Conservation (phyloP, 768 basidiomycete genomes). For the Panaeolus cyanescens region DNA sequence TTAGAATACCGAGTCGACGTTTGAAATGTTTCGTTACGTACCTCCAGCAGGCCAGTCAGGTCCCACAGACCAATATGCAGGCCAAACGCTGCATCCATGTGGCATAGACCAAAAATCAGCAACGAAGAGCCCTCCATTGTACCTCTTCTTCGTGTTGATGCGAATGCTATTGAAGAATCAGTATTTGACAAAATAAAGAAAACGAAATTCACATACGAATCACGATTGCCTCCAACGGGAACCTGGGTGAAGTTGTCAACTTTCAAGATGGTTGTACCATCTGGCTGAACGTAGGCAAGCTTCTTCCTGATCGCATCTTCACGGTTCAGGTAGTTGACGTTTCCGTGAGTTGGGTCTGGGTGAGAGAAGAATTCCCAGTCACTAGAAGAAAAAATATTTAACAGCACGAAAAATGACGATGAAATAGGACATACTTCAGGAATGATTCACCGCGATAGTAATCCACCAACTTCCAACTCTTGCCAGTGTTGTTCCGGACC, state of each 20-base stretch:
- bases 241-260: slow-evolving; percentile 61
- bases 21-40: slow-evolving; percentile 16
- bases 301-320: slow-evolving; percentile 49
- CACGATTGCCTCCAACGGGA: slow-evolving; percentile 52
- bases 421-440: slow-evolving; percentile 47
- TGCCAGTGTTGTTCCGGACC: slow-evolving; percentile 19
- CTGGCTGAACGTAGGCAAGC: slow-evolving; percentile 63
- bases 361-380: slow-evolving; percentile 67
- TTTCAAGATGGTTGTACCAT: slow-evolving; percentile 58
- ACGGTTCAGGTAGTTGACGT: slow-evolving; percentile 58
- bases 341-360: slow-evolving; percentile 70
- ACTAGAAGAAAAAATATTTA: slow-evolving; percentile 30
- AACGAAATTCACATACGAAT: slow-evolving; percentile 40
- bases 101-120: slow-evolving; percentile 75
- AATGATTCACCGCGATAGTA: slow-evolving; percentile 54
- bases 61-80: slow-evolving; percentile 55
- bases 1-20: not conserved
- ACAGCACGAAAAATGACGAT: not conserved
- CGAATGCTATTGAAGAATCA: slow-evolving; percentile 53
- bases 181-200: not conserved
- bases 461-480: slow-evolving; percentile 31
- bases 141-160: slow-evolving; percentile 63
- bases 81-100: slow-evolving; percentile 67
- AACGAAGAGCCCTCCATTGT: slow-evolving; percentile 71
- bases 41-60: slow-evolving; percentile 53